Percentiles rank a stretch among this genome's conserved stretches.
Conservation (phyloP, 2,329 filamentous ascomycete species). For the Talaromyces rugulosus region DNA sequence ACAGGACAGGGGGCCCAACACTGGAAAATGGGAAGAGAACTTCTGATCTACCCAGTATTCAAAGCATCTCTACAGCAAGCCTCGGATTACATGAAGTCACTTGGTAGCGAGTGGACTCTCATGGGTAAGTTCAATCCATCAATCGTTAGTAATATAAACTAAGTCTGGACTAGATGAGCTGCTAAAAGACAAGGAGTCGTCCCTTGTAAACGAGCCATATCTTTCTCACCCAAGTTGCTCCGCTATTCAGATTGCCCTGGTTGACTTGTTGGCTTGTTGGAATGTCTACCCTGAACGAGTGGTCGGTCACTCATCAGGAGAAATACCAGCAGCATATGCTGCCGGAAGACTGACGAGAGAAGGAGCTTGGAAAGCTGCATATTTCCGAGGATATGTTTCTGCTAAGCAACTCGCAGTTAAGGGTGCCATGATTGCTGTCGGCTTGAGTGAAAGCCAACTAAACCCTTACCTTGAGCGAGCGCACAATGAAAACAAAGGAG, state of each 20-base stretch:
- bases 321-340: slow-evolving; percentile 45
- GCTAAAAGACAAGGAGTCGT: slow-evolving; percentile 12
- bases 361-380: slow-evolving; percentile 25
- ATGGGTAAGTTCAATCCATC: background rate
- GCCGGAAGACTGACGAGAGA: slow-evolving; percentile 31
- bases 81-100: slow-evolving; percentile 18
- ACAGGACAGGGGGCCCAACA: slow-evolving; percentile 15
- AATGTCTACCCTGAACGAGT: slow-evolving; percentile 22
- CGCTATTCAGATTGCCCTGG: slow-evolving; percentile 27
- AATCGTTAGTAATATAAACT: background rate
- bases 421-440: slow-evolving; percentile 28
- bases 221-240: slow-evolving; percentile 27
- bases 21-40: slow-evolving; percentile 15
- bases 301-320: slow-evolving; percentile 28
- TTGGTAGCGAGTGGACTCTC: slow-evolving; percentile 20
- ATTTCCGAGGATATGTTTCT: slow-evolving; percentile 24
- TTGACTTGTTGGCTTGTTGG: slow-evolving; percentile 25
- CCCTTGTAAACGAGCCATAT: slow-evolving; percentile 22
- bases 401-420: slow-evolving; percentile 17
- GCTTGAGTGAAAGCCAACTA: slow-evolving; percentile 15
- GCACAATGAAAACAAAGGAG: slow-evolving; percentile 12
- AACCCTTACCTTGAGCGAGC: slow-evolving; percentile 18
- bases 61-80: slow-evolving; percentile 19
- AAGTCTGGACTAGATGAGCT: slow-evolving; percentile 23
- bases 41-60: slow-evolving; percentile 16